Conservation (phyloP, 2,329 filamentous ascomycete genomes). For the Amesomyces nigricolor region DNA sequence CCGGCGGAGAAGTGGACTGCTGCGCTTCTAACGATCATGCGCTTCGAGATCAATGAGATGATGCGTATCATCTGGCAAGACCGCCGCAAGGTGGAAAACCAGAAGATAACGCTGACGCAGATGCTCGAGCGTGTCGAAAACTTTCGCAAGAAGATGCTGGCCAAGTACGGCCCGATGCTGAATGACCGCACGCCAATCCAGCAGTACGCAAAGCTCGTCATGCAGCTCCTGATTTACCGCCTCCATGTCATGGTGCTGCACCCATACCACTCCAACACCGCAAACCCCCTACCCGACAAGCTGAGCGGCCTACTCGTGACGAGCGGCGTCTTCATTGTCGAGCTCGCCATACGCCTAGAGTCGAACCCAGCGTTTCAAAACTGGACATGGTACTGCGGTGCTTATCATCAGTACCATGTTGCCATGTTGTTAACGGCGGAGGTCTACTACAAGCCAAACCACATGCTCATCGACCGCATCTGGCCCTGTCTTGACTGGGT, state of each 20-base stretch:
- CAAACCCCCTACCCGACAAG: slow-evolving; percentile 51
- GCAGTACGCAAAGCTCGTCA: slow-evolving; percentile 56
- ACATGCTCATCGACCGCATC: slow-evolving; percentile 57
- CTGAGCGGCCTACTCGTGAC: slow-evolving; percentile 59
- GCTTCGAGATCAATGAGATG: slow-evolving; percentile 70
- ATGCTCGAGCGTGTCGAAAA: slow-evolving; percentile 64
- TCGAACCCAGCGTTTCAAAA: slow-evolving; percentile 41
- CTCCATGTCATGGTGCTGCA: slow-evolving; percentile 64
- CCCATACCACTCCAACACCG: slow-evolving; percentile 52
- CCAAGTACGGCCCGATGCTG: slow-evolving; percentile 60
- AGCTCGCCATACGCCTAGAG: slow-evolving; percentile 44
- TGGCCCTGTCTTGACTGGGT: slow-evolving; percentile 69
- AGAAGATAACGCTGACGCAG: slow-evolving; percentile 55
- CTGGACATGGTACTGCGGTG: slow-evolving; percentile 68
- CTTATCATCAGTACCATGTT: slow-evolving; percentile 67
- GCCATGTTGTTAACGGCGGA: slow-evolving; percentile 65
- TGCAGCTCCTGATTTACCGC: slow-evolving; percentile 57
- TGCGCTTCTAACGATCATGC: slow-evolving; percentile 60
- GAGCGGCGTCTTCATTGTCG: slow-evolving; percentile 49
- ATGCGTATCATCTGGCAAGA: slow-evolving; percentile 66
- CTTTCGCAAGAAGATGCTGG: slow-evolving; percentile 59
- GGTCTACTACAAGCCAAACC: slow-evolving; percentile 53
- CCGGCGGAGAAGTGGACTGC: slow-evolving; percentile 58
- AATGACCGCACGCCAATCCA: slow-evolving; percentile 56
- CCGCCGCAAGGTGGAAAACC: slow-evolving; percentile 56